phyloP scores from a whole-genome alignment of 106 monocot species.

The Ottelia alismoides region DNA sequence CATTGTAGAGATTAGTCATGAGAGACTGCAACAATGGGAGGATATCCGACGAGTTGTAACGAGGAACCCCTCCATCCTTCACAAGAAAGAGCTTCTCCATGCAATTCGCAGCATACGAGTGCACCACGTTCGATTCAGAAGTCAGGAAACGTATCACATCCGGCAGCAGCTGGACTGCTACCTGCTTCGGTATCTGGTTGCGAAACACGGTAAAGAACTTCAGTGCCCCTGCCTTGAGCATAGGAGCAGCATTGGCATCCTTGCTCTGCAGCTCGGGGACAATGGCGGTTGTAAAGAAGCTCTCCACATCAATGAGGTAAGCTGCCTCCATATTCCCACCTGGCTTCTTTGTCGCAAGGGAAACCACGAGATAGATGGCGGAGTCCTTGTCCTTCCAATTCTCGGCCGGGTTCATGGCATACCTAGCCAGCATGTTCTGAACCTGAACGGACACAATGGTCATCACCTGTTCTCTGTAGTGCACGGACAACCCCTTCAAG shows the following conservation, averaged over 20 bases:
- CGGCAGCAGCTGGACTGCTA: slow-evolving; percentile 38
- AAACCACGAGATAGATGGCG: slow-evolving; percentile 81
- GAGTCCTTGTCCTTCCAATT: slow-evolving; percentile 97
- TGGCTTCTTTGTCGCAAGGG: slow-evolving; percentile 43
- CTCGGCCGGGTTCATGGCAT: slow-evolving; percentile 40
- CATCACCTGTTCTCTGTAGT: slow-evolving; percentile 79
- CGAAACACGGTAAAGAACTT: slow-evolving; percentile 80
- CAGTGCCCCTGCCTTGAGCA: slow-evolving; percentile 83
- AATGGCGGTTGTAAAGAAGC: slow-evolving; percentile 68
- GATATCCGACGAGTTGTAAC: slow-evolving; percentile 53
- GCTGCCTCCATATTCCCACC: slow-evolving; percentile 22
- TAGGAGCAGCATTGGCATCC: slow-evolving; percentile 43
- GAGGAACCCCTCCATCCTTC: slow-evolving; percentile 38
- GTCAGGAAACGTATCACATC: slow-evolving; percentile 50
- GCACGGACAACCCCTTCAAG: slow-evolving; percentile 58
- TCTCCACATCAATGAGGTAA: slow-evolving; percentile 59
- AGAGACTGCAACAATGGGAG: slow-evolving; percentile 37
- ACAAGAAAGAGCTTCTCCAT: slow-evolving; percentile 83
- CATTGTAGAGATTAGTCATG: slow-evolving; percentile 55
- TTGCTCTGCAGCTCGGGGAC: slow-evolving; percentile 64
- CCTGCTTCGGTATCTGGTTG: slow-evolving; percentile 64
- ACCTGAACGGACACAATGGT: slow-evolving; percentile 57
- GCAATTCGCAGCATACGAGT: slow-evolving; percentile 94
- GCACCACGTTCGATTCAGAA: slow-evolving; percentile 86
- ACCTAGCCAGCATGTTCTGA: slow-evolving; percentile 56